These are phyloP conservation scores for Geranomyces variabilis DNA, from an alignment of 192 early-diverging fungal genomes.

Conservation along the genomic window DNA sequence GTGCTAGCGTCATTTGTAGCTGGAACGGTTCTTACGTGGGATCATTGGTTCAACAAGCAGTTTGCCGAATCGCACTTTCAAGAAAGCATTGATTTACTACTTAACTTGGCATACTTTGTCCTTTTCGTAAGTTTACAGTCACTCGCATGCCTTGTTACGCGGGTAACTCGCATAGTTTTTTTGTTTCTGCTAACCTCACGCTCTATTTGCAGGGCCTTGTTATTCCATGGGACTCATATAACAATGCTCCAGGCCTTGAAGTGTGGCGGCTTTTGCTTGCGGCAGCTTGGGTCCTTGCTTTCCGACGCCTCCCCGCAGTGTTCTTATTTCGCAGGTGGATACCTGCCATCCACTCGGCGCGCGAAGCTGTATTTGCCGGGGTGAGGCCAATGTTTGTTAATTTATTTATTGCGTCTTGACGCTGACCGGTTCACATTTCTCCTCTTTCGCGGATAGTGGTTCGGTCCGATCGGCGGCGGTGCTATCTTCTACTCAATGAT, in stretches of 20 bases:
- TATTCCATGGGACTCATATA: constrained; percentile 25
- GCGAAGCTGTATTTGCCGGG: constrained; percentile 79
- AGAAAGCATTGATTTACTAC: constrained; percentile 84
- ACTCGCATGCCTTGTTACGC: neutral
- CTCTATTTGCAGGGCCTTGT: constrained; percentile 2
- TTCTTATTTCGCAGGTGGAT: constrained; percentile 31
- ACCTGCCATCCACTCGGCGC: constrained; percentile 45
- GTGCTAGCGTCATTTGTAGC: constrained; percentile 79
- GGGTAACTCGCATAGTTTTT: too few relatives aligned
- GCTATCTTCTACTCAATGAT: constrained; percentile 64
- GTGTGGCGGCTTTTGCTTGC: constrained; percentile 51
- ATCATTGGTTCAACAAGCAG: constrained; percentile 83
- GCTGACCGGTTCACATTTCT: too few relatives aligned
- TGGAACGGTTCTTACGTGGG: constrained; percentile 74
- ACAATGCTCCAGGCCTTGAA: neutral
- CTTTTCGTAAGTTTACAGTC: constrained; percentile 32
- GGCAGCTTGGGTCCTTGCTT: constrained; percentile 64
- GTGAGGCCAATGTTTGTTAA: constrained; percentile 1
- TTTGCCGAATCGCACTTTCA: constrained; percentile 81
- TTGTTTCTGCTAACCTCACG: too few relatives aligned
- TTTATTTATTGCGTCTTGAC: neutral
- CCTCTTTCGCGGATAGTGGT: constrained; percentile 58
- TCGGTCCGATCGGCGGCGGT: constrained; percentile 83
- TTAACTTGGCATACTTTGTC: constrained; percentile 87
- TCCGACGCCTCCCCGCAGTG: constrained; percentile 75